Conservation (phyloP, 2,329 filamentous ascomycete genomes). For the Hypomyces perniciosus region DNA sequence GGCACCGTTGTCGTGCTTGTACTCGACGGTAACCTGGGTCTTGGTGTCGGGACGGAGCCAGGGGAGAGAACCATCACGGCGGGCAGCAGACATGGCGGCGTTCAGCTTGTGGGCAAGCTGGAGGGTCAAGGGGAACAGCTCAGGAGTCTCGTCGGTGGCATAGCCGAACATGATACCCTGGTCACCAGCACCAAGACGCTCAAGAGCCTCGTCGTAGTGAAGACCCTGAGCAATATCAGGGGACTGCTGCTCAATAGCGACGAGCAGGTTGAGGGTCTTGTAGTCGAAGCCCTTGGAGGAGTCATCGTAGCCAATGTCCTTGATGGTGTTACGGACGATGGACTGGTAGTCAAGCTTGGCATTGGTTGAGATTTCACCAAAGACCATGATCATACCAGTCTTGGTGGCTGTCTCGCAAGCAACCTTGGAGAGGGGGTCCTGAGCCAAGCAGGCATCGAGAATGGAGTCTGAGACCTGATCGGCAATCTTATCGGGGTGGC, state of each 20-base stretch:
- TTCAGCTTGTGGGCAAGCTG: conserved; percentile 96
- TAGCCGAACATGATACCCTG: conserved; percentile 99
- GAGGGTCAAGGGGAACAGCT: conserved; percentile 91
- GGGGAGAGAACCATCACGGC: conserved; percentile 77
- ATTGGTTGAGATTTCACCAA: conserved; percentile 98
- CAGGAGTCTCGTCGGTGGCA: conserved; percentile 97
- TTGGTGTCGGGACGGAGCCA: conserved; percentile 99
- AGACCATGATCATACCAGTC: conserved; percentile 99
- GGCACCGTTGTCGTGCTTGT: conserved; percentile 91
- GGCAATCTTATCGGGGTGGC: conserved; percentile 94
- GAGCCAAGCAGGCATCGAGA: conserved; percentile 91
- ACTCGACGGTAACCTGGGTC: conserved; percentile 99
- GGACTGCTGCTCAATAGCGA: conserved; percentile 98
- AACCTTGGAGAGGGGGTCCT: conserved; percentile 97
- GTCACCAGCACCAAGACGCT: conserved; percentile 97
- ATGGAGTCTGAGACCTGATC: conserved; percentile 98
- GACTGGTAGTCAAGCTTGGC: conserved; percentile 96
- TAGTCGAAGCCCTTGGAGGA: conserved; percentile 99
- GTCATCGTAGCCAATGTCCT: conserved; percentile 97
- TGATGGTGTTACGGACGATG: conserved; percentile 88
- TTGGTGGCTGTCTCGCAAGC: conserved; percentile 99
- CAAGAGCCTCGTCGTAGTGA: conserved; percentile 93
- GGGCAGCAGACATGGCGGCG: conserved; percentile 84
- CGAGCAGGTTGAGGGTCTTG: conserved; percentile 98
- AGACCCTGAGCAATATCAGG: conserved; percentile 98